Conservation (phyloP, 1,139 yeast genomes). For the Yamadazyma siamensis region DNA sequence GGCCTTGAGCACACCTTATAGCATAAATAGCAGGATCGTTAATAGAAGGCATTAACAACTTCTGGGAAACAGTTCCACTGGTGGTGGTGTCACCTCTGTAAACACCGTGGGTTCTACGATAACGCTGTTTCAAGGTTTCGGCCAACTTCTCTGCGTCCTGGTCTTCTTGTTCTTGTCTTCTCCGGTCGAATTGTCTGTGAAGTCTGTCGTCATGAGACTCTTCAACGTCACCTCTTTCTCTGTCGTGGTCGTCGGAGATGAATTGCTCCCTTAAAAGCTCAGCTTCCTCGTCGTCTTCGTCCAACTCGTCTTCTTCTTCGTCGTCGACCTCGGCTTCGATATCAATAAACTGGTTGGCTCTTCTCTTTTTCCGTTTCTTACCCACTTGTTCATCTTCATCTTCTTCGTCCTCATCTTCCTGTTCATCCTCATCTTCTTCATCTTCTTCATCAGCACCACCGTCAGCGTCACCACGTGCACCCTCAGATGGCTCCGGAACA, state of each 20-base stretch:
- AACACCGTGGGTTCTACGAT: constrained; percentile 82
- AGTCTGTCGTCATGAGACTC: constrained; percentile 58
- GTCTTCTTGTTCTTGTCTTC: constrained; percentile 85
- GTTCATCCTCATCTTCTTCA: constrained; percentile 62
- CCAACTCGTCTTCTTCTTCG: constrained; percentile 90
- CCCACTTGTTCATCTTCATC: constrained; percentile 42
- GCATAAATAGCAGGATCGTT: constrained; percentile 98
- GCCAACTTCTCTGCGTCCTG: constrained; percentile 96
- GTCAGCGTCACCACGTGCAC: constrained; percentile 8
- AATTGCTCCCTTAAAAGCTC: constrained; percentile 82
- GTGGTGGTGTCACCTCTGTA: constrained; percentile 83
- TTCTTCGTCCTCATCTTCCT: constrained; percentile 53
- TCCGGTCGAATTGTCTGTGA: constrained; percentile 88
- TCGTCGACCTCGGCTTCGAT: constrained; percentile 99
- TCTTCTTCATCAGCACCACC: constrained; percentile 7
- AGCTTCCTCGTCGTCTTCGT: constrained; percentile 87
- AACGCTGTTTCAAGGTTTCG: constrained; percentile 85
- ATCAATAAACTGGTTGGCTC: constrained; percentile 90
- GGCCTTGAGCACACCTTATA: constrained; percentile 87
- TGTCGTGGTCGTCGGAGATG: constrained; percentile 68
- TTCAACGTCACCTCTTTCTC: constrained; percentile 40
- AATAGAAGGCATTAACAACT: constrained; percentile 89
- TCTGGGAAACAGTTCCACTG: constrained; percentile 81
- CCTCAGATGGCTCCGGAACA: constrained; percentile 5
- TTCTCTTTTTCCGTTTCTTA: constrained; percentile 61